Base-by-base conservation (phyloP, 306 rosid genomes). In the Prunus mongolica region DNA sequence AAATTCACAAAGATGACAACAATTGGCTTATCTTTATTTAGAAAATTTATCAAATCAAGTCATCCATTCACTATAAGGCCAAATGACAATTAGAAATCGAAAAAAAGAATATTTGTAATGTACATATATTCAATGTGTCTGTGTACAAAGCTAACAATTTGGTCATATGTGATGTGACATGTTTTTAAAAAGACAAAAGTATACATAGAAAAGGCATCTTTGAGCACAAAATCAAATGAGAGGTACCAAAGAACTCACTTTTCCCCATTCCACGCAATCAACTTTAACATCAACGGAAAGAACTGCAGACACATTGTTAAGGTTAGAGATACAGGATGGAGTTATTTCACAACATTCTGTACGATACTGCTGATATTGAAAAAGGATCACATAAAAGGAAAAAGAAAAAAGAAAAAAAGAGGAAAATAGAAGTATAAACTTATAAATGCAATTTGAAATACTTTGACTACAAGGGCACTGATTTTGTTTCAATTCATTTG, bases 231-330 rank as follows among this genome's bases (percentile, higher is more conserved):
- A 57, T 71, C 78, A 69, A 69, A 81, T 34, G 28, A 77, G 22
- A 79, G 32, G 19, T 54, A 77, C 51, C 15, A 19, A 54, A 66
- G 32, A 74, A 76, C 85, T 81, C 79, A 95, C 97, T 86, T 91
- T 83, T 92, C 93, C 58, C 92, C 96, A 83, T 95, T 88, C 98
- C 97, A 95, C 18, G 93, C 96, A 46, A 92, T 87, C 89, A 95
- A 85, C 89, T 95, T 95, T 76, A 95, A 87, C 86, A 95, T 69
- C 88, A 95, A 82, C 12, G 98, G 98, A 87, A 87, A 95, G 83
- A 95, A 95, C 98, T 95, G 95, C 88, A 87, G 44, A 73, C 47
- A 78, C 66, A 79, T 74, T 20, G 65, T 60, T 67, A 30, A 38
- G 41, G 84, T 84, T 76, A 85, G 81, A 82, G 47, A 15, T 32